A percentile compares a stretch with the other conserved stretches of the same genome.
phyloP scores from a whole-genome alignment of 2,329 filamentous ascomycete species.

The Endoconidiophora polonica region DNA sequence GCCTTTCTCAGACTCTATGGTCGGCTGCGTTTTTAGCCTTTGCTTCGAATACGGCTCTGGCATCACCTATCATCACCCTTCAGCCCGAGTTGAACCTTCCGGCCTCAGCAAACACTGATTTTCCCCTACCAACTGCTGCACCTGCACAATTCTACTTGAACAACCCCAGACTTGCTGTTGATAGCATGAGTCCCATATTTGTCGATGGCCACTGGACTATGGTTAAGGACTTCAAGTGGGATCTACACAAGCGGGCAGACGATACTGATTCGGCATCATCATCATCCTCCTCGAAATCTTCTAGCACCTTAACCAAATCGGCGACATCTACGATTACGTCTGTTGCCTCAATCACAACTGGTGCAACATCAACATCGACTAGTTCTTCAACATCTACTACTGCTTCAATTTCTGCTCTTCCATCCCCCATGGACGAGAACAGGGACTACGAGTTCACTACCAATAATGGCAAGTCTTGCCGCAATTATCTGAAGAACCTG shows the following conservation, averaged over 20 bases:
- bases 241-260: conserved; percentile 18
- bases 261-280: conserved; percentile 13
- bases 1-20: conserved; percentile 4
- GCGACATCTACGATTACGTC: conserved; percentile 6
- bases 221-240: conserved; percentile 11
- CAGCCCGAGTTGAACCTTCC: not conserved
- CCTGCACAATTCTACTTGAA: conserved; percentile 2
- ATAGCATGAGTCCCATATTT: conserved; percentile 13
- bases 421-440: conserved; percentile 50
- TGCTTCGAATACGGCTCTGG: conserved; percentile 4
- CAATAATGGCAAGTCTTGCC: conserved; percentile 36
- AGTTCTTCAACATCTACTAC: conserved; percentile 18
- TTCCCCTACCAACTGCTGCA: conserved; percentile 1
- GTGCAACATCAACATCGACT: not conserved
- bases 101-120: not conserved
- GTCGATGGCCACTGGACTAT: conserved; percentile 15
- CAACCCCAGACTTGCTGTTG: conserved; percentile 12
- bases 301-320: not conserved
- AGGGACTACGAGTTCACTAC: conserved; percentile 45
- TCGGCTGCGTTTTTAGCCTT: conserved; percentile 8
- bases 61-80: conserved; percentile 1
- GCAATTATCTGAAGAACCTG: conserved; percentile 50
- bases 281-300: not conserved
- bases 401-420: conserved; percentile 28
- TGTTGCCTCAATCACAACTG: conserved; percentile 11